Evolutionary conservation across 2,329 filamentous ascomycete species (phyloP), one percentile per base, ranked within the genome.

Genomic region (Karstenula rhodostoma): DNA sequence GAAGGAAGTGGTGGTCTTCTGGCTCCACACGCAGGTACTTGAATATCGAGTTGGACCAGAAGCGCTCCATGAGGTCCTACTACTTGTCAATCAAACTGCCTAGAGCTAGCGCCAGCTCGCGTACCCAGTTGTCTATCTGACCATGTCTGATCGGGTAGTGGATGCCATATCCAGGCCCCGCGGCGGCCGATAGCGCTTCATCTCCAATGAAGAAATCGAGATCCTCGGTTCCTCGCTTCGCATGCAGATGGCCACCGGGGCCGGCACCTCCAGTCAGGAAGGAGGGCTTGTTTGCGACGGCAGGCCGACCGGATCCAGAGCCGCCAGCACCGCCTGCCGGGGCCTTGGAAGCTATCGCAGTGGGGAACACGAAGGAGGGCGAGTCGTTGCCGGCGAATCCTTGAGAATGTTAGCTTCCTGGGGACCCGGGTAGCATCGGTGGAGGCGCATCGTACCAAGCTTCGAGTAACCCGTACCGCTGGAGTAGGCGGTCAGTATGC

Each of bases 11-110:
- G 81, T 99, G 95, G 78, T 99, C 95, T 82, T 99, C 95, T 32
- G 95, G 95, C 82, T 99, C 95, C 69, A 99, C 95, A 72, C 95
- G 89, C 56, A 99, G 87, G 77, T 99, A 99, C 80, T 99, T 99
- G 88, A 99, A 99, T 82, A 99, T 99, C 65, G 95, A 99, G 83
- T 98, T 98, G 69, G 96, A 98, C 95, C 95, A 99, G 83, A 98
- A 99, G 65, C 95, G 90, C 81, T 99, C 95, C 95, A 99, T 99
- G 74, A 97, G 92, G 81, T 99, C 95, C 92, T 95, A 57, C 63
- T 33, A 48, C 40, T 17, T 42, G 59, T 74, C 50, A 73, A 66
- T 51, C 62, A 40, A 19, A n/a, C 27, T 2, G 10, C 32, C 48
- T 15, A 19, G 47, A 42, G 25, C 17, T 6, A 23, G 33, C 8